phyloP scores from a whole-genome alignment of 2,329 filamentous ascomycete species.

The Cordyceps pruinosa region DNA sequence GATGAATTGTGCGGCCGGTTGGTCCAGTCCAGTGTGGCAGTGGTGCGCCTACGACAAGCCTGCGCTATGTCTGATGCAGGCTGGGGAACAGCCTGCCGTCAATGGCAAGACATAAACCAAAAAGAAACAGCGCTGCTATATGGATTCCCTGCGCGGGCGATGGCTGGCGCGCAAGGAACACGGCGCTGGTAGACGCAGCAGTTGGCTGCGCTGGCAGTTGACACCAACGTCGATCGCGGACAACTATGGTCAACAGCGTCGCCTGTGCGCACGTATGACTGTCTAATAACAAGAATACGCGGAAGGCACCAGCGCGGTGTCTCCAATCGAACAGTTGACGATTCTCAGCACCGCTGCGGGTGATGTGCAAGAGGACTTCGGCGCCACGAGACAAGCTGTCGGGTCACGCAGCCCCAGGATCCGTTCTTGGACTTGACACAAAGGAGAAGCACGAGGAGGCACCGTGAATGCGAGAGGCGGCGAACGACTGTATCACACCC shows the following conservation, averaged over 20 bases:
- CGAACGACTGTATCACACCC: slow-evolving; percentile 6
- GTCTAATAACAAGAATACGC: background rate
- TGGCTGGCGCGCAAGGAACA: background rate
- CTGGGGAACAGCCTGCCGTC: background rate
- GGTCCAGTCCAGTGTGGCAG: background rate
- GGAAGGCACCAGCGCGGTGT: background rate
- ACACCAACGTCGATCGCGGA: background rate
- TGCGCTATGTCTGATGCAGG: background rate
- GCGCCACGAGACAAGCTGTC: background rate
- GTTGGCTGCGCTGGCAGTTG: background rate
- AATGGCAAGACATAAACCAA: background rate
- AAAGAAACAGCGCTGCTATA: background rate
- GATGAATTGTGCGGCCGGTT: background rate
- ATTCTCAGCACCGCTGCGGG: background rate
- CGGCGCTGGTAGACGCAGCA: background rate
- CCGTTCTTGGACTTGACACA: background rate
- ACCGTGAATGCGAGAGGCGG: slow-evolving; percentile 1
- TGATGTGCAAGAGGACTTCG: background rate
- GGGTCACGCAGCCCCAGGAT: background rate
- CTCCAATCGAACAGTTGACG: background rate
- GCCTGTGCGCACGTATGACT: background rate
- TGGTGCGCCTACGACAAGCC: background rate
- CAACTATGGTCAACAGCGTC: background rate
- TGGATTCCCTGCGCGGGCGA: background rate
- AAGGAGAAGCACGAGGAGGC: background rate